Evolutionary conservation across 306 rosid genomes (phyloP).

Genomic region (Ammopiptanthus mongolicus): DNA sequence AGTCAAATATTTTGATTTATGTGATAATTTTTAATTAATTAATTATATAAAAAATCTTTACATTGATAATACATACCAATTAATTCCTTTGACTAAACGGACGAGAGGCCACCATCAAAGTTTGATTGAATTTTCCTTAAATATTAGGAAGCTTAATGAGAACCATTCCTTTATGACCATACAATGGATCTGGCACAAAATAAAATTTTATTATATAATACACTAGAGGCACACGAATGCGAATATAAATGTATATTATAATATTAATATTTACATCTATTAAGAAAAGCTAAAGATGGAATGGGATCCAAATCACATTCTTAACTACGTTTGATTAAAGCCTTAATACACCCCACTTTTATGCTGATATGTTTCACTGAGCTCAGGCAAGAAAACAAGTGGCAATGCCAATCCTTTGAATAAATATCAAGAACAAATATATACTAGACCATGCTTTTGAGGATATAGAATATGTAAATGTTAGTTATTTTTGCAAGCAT

Average conservation of each 20-base stretch:
- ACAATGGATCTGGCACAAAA: background rate
- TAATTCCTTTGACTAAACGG: no score
- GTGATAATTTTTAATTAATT: no score
- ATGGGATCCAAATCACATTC: slow-evolving; percentile 8
- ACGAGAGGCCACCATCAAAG: background rate
- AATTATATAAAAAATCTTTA: no score
- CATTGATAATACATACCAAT: no score
- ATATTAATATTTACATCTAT: background rate
- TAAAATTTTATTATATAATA: background rate
- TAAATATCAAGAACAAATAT: no score
- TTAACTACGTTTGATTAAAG: background rate
- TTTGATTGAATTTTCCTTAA: background rate
- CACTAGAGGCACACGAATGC: background rate
- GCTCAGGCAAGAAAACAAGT: background rate
- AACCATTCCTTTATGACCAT: slow-evolving; percentile 12
- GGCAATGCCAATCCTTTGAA: no score
- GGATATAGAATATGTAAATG: no score
- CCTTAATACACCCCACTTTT: slow-evolving; percentile 2
- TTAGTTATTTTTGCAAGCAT: no score
- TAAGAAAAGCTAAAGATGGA: slow-evolving; percentile 3
- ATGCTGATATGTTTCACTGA: background rate
- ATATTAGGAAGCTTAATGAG: background rate
- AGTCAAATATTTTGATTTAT: no score
- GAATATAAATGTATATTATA: background rate
- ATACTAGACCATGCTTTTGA: no score